phyloP scores from a whole-genome alignment of 495 filamentous ascomycete genomes.

The Hyaloscypha variabilis region DNA sequence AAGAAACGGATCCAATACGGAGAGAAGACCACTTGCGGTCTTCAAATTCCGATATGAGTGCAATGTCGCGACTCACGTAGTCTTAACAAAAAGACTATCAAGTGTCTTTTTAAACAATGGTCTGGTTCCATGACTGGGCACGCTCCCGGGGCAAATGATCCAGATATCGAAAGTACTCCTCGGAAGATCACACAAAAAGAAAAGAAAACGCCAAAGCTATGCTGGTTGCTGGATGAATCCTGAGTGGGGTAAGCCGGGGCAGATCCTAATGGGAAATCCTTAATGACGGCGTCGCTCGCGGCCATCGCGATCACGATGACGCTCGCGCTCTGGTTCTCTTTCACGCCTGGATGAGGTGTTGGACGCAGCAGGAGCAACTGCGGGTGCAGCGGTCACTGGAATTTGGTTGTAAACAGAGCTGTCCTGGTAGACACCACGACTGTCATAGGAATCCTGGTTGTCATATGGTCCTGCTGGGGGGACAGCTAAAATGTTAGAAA shows the following conservation, averaged over 20 bases:
- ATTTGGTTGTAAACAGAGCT: conserved; percentile 14
- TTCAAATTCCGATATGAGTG: conserved; percentile 16
- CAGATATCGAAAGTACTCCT: conserved; percentile 21
- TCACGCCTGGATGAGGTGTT: conserved; percentile 19
- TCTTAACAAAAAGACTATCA: conserved; percentile 18
- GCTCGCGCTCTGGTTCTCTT: conserved; percentile 20
- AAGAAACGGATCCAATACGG: conserved; percentile 17
- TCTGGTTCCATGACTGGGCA: conserved; percentile 22
- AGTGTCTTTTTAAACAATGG: conserved; percentile 21
- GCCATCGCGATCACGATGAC: conserved; percentile 13
- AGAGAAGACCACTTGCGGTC: conserved; percentile 10
- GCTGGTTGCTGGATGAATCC: conserved; percentile 19
- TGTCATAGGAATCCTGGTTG: conserved; percentile 5
- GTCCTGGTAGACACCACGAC: conserved; percentile 18
- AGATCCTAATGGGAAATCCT: conserved; percentile 21
- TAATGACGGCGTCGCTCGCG: conserved; percentile 9
- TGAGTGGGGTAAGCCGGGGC: conserved; percentile 14
- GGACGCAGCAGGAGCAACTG: conserved; percentile 16
- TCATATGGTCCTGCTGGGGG: conserved; percentile 16
- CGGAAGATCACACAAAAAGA: conserved; percentile 24
- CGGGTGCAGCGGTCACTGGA: conserved; percentile 12
- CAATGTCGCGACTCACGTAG: conserved; percentile 21
- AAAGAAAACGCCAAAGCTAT: conserved; percentile 31
- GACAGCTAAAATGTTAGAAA: conserved; percentile 32
- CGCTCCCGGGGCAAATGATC: conserved; percentile 18